A percentile compares a stretch with the other conserved stretches of the same genome.
phyloP scores from a whole-genome alignment of 2,329 filamentous ascomycete species.

The Diplodia intermedia region DNA sequence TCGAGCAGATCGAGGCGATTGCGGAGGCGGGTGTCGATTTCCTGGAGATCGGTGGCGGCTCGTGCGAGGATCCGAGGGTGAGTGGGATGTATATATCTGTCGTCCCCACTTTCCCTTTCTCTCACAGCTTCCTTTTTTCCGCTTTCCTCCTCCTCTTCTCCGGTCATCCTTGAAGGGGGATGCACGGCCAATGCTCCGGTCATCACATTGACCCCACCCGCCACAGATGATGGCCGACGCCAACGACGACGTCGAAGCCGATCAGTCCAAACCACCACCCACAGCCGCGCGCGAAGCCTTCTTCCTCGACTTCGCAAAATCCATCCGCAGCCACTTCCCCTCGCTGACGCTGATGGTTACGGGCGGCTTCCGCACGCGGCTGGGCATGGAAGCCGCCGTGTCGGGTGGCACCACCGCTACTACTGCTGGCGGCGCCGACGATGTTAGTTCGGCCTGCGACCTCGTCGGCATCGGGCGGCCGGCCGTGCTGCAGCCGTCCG shows the following conservation, averaged over 20 bases:
- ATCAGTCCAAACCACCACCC: slow-evolving; percentile 34
- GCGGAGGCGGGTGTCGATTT: slow-evolving; percentile 65
- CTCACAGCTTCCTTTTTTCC: neutral
- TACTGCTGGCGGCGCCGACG: no score
- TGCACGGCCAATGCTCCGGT: slow-evolving; percentile 45
- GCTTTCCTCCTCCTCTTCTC: no score
- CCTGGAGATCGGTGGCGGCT: slow-evolving; percentile 71
- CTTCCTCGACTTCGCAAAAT: slow-evolving; percentile 67
- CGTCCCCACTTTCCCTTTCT: no score
- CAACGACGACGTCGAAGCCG: slow-evolving; percentile 33
- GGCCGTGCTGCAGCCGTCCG: slow-evolving; percentile 42
- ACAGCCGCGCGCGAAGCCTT: slow-evolving; percentile 67
- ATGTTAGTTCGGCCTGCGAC: slow-evolving; percentile 52
- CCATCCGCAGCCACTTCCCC: slow-evolving; percentile 39
- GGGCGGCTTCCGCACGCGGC: slow-evolving; percentile 66
- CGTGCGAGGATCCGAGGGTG: slow-evolving; percentile 35
- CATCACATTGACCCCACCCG: slow-evolving; percentile 18
- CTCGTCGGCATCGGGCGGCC: slow-evolving; percentile 59
- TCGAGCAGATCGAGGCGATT: slow-evolving; percentile 65
- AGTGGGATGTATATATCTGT: neutral
- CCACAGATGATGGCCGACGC: slow-evolving; percentile 31
- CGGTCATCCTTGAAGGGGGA: no score
- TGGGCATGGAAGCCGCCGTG: slow-evolving; percentile 59
- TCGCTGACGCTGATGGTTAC: slow-evolving; percentile 55
- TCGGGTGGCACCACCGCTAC: no score